phyloP scores from a whole-genome alignment of 371 early-diverging fungal species.

The Mucor circinelloides region DNA sequence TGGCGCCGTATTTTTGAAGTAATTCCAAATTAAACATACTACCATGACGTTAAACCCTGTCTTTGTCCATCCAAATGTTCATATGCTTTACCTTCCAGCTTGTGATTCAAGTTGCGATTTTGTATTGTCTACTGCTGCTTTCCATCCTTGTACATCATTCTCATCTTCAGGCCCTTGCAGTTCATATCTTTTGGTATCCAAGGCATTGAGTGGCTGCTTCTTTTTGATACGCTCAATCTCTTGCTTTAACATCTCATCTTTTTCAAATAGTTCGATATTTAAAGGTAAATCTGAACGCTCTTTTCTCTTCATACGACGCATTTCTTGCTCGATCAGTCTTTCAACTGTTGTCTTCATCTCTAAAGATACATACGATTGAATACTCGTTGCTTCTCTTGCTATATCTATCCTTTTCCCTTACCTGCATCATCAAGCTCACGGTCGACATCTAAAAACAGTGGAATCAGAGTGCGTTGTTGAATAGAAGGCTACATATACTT shows the following conservation, averaged over 20 bases:
- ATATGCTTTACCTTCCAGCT: conserved; percentile 52
- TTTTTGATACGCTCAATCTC: conserved; percentile 66
- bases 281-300: conserved; percentile 39
- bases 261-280: conserved; percentile 38
- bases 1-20: conserved; percentile 79
- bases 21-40: conserved; percentile 81
- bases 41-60: not conserved
- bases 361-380: not conserved
- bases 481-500: not conserved
- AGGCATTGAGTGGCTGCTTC: conserved; percentile 55
- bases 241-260: conserved; percentile 52
- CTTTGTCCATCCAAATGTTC: not conserved
- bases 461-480: not conserved
- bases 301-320: conserved; percentile 61
- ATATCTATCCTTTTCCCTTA: conserved; percentile 8
- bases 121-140: conserved; percentile 74
- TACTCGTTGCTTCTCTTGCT: not conserved
- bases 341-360: conserved; percentile 56
- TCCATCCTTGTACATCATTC: conserved; percentile 60
- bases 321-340: conserved; percentile 69
- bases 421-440: conserved; percentile 46
- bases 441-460: conserved; percentile 40
- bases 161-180: conserved; percentile 55
- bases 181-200: conserved; percentile 68
- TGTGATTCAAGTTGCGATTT: conserved; percentile 87